Percentiles rank a stretch among this genome's conserved stretches.
phyloP scores from a whole-genome alignment of 2,329 filamentous ascomycete species.

The Apiospora kogelbergensis region DNA sequence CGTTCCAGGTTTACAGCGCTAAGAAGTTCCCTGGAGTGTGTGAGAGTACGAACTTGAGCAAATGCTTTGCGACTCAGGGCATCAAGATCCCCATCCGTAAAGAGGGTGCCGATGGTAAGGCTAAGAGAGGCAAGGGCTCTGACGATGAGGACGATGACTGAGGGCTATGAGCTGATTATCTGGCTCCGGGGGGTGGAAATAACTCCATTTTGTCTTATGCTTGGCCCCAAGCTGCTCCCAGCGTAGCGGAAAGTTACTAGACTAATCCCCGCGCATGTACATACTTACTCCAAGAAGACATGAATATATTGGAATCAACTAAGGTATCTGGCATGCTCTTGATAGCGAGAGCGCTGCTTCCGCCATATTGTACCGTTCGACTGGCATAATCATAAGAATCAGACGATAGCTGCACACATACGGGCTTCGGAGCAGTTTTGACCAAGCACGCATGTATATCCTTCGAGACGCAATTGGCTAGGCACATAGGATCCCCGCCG shows the following conservation, averaged over 20 bases:
- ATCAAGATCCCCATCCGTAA: constrained; percentile 97
- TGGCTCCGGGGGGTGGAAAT: neutral
- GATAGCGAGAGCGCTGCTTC: too few species aligned
- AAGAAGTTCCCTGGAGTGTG: constrained; percentile 99
- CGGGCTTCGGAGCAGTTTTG: neutral
- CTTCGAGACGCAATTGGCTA: neutral
- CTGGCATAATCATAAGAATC: too few species aligned
- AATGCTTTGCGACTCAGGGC: constrained; percentile 88
- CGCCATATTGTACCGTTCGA: too few species aligned
- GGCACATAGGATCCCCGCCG: too few species aligned
- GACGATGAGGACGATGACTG: constrained; percentile 41
- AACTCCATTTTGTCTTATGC: neutral
- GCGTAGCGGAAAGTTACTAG: neutral
- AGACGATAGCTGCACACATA: too few species aligned
- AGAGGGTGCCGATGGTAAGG: constrained; percentile 58
- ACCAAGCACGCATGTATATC: neutral
- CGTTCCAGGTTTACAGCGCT: constrained; percentile 91
- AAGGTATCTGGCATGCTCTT: too few species aligned
- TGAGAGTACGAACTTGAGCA: constrained; percentile 87
- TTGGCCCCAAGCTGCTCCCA: neutral
- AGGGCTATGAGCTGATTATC: neutral
- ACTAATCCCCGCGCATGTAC: neutral
- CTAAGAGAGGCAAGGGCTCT: constrained; percentile 41
- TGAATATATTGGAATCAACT: neutral
- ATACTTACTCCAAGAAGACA: constrained; percentile 1